These are phyloP conservation scores for Fraxinus baroniana DNA, from an alignment of 305 asterid species.

Conservation along the genomic window DNA sequence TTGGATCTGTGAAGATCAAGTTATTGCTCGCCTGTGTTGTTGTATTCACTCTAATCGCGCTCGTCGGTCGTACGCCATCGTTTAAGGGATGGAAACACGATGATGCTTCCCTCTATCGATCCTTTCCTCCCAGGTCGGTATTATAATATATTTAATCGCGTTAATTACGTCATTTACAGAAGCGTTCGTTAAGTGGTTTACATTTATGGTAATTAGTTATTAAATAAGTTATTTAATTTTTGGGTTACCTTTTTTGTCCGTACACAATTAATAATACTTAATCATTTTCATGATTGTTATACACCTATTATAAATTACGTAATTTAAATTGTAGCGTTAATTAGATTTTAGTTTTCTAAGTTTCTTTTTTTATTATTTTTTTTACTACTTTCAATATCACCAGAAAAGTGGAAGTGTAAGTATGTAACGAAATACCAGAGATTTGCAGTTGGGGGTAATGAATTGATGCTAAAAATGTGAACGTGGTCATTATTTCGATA, in stretches of 20 bases:
- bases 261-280: not conserved
- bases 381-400: not conserved
- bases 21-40: conserved; percentile 47
- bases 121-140: conserved; percentile 42
- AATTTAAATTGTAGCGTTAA: not conserved
- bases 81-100: conserved; percentile 50
- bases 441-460: not conserved
- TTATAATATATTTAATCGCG: conserved; percentile 9
- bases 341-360: not conserved
- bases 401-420: not conserved
- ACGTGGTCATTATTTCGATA: not conserved
- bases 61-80: conserved; percentile 53
- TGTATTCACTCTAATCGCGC: conserved; percentile 39
- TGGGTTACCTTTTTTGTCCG: not conserved
- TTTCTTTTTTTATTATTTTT: not conserved
- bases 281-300: not conserved
- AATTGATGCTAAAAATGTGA: not conserved
- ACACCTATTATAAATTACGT: not conserved
- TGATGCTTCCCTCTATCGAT: conserved; percentile 32
- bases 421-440: not conserved
- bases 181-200: conserved; percentile 8
- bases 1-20: conserved; percentile 63
- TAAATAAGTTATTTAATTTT: not conserved
- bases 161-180: conserved; percentile 4
- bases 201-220: conserved; percentile 1